Conservation (phyloP, 371 early-diverging fungal genomes). For the Nematocida major region DNA sequence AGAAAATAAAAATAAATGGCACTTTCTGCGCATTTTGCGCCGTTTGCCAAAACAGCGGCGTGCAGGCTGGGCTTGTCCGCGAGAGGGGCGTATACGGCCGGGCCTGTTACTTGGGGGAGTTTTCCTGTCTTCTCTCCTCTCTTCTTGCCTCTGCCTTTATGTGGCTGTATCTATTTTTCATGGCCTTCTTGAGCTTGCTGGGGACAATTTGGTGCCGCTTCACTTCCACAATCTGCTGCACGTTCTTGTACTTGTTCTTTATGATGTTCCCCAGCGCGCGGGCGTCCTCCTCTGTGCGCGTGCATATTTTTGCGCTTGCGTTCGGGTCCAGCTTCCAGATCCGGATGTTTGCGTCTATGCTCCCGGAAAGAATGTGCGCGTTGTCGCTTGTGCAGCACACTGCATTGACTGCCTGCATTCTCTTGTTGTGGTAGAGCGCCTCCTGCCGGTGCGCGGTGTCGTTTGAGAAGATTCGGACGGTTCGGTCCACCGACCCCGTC, state of each 20-base stretch:
- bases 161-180: conserved; percentile 56
- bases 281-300: conserved; percentile 73
- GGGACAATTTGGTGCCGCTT: conserved; percentile 61
- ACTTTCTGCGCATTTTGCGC: background rate
- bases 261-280: conserved; percentile 75
- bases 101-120: background rate
- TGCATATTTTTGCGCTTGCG: conserved; percentile 66
- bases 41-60: background rate
- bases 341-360: conserved; percentile 91
- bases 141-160: conserved; percentile 57
- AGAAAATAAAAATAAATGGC: conserved; percentile 38
- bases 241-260: conserved; percentile 80
- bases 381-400: conserved; percentile 84
- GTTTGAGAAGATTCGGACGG: conserved; percentile 79
- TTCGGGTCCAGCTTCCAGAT: conserved; percentile 84
- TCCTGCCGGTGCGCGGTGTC: conserved; percentile 71
- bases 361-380: conserved; percentile 86
- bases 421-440: conserved; percentile 91
- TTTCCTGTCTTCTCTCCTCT: conserved; percentile 38
- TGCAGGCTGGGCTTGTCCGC: no score
- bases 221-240: conserved; percentile 81
- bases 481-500: conserved; percentile 84
- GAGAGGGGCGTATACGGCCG: no score
- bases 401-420: conserved; percentile 82
- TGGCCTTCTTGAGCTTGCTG: conserved; percentile 55